phyloP scores from a whole-genome alignment of 257 asterid species.

The Nicotiana tomentosiformis region DNA sequence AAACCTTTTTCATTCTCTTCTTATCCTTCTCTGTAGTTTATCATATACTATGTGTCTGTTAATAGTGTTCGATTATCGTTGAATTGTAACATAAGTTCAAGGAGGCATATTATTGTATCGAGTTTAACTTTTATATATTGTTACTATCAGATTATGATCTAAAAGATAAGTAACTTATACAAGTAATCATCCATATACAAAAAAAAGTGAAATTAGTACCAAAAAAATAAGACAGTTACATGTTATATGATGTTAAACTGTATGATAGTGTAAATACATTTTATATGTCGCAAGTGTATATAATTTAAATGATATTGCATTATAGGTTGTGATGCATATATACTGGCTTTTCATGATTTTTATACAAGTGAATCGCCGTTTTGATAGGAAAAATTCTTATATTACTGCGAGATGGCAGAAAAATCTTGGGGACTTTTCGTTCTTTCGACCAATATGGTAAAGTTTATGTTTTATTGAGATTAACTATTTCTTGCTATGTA shows the following conservation, averaged over 20 bases:
- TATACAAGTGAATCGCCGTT: not conserved
- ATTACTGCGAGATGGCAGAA: conserved; percentile 20
- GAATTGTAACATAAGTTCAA: not conserved
- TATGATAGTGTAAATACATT: too few relatives aligned
- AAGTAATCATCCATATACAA: too few relatives aligned
- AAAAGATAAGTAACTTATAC: too few relatives aligned
- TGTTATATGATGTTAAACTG: too few relatives aligned
- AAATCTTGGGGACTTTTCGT: conserved; percentile 17
- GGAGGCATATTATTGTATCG: too few relatives aligned
- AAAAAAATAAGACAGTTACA: too few relatives aligned
- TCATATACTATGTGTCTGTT: not conserved
- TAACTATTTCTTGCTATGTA: not conserved
- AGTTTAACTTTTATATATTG: too few relatives aligned
- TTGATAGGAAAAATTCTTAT: conserved; percentile 15
- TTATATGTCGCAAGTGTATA: too few relatives aligned
- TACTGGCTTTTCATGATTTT: not conserved
- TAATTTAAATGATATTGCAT: too few relatives aligned
- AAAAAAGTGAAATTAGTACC: too few relatives aligned
- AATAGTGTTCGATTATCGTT: too few relatives aligned
- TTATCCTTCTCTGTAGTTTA: not conserved
- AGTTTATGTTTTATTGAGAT: not conserved
- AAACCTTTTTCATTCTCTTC: not conserved
- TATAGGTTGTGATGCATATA: not conserved
- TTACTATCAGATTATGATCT: too few relatives aligned
- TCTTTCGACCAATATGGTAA: conserved; percentile 30